Conservation (phyloP, 2,329 filamentous ascomycete genomes). For the Scedosporium apiospermum region DNA sequence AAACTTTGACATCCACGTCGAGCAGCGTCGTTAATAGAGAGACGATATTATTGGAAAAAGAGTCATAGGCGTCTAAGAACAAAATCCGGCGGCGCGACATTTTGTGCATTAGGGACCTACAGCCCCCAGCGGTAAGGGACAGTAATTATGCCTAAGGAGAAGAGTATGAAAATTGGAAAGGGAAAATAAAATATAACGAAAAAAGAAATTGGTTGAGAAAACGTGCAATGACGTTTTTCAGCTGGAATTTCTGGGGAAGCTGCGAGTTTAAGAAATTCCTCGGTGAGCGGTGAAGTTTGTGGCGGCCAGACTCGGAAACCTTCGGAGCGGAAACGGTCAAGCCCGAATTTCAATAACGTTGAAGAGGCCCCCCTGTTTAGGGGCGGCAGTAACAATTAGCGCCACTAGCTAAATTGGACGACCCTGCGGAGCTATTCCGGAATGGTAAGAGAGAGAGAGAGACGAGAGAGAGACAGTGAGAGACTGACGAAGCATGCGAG, state of each 20-base stretch:
- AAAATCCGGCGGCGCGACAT: conserved; percentile 48
- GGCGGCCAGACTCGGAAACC: not conserved
- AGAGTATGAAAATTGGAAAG: no score
- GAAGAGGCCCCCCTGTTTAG: not conserved
- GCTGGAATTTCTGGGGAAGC: conserved; percentile 7
- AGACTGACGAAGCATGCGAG: no score
- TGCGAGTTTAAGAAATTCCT: not conserved
- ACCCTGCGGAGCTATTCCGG: not conserved
- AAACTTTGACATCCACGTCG: conserved; percentile 50
- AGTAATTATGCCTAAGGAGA: no score
- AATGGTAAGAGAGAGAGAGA: not conserved
- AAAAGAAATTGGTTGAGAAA: not conserved
- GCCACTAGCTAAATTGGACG: not conserved
- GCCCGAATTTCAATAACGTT: no score
- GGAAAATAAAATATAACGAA: no score
- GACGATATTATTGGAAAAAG: conserved; percentile 92
- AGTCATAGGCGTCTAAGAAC: conserved; percentile 93
- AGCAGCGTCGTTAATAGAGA: conserved; percentile 66
- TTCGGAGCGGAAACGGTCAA: not conserved
- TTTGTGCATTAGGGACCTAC: not conserved
- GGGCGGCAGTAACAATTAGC: not conserved
- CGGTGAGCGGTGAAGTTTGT: not conserved
- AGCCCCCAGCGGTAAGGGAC: no score
- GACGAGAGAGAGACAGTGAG: not conserved
- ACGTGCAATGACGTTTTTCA: conserved; percentile 5